Evolutionary conservation across 805 yeast species (phyloP), one percentile per base, ranked within the genome.

Genomic region (Clavispora phyllophila): DNA sequence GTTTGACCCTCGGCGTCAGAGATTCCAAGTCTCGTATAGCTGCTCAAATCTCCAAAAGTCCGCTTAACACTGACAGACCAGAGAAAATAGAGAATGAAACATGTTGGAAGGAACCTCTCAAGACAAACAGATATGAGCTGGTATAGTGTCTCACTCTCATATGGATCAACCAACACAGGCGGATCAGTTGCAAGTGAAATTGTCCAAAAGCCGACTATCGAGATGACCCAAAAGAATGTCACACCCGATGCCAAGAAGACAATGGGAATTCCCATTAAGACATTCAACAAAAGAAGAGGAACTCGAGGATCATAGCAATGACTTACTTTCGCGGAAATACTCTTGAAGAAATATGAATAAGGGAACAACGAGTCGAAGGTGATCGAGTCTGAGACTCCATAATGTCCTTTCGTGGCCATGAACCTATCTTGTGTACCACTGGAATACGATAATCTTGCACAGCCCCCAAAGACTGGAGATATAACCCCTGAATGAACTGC

Each of bases 401-500:
- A 72, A 17, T 61, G 62, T 1, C 88, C 87, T 10, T 55, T 43
- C 1, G 67, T 53, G 0, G 81, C 58, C 0, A 66, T 66, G 53
- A 85, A 89, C 1, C 51, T 43, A 2, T 60, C 27, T 41, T 61
- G 57, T 37, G 73, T 75, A 2, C 76, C 64, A 6, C 91, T 88
- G 8, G 62, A 56, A 59, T 78, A 82, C 2, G 79, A 64, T 14
- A 85, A 50, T 39, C 74, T 68, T 1, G 86, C 89, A 58, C 91
- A 84, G 0, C 96, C 96, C 2, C 98, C 98, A 44, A 66, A 67
- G 22, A 72, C 55, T 12, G 91, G 82, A 0, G 93, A 82, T 0
- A 89, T 65, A 0, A 82, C 61, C 1, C 96, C 96, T 2, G 90
- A 81, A 61, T 90, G 96, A 4, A 86, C 78, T 0, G 93, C 97